Evolutionary conservation across 352 stramenopile species (phyloP).

Genomic region (Globisporangium lucens): DNA sequence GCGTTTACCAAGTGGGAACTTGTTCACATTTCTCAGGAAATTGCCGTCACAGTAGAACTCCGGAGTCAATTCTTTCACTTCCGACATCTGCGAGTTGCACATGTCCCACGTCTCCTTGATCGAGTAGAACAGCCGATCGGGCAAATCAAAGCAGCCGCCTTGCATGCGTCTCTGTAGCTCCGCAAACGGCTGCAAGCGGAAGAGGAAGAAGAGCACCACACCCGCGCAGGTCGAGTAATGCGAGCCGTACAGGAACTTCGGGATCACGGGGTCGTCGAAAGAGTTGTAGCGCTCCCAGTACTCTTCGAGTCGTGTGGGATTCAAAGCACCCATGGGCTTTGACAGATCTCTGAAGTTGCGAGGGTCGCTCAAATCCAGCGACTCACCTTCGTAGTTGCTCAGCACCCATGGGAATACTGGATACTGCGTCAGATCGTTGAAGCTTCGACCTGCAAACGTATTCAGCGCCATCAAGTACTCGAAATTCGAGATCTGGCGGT

Average conservation of each 20-base stretch:
- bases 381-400: constrained; percentile 68
- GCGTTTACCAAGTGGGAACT: constrained; percentile 93
- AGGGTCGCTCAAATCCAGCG: constrained; percentile 79
- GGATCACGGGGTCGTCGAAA: constrained; percentile 87
- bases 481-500: constrained; percentile 86
- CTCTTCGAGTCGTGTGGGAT: constrained; percentile 88
- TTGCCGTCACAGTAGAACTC: constrained; percentile 96
- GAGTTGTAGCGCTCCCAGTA: constrained; percentile 96
- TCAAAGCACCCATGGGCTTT: constrained; percentile 98
- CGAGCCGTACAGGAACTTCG: constrained; percentile 87
- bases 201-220: constrained; percentile 98
- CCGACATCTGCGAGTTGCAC: constrained; percentile 95
- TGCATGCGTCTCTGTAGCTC: constrained; percentile 96
- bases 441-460: constrained; percentile 84
- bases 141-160: constrained; percentile 96
- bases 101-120: constrained; percentile 96
- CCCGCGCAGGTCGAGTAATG: constrained; percentile 98
- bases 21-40: constrained; percentile 97
- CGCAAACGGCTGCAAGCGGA: constrained; percentile 98
- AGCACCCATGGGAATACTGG: constrained; percentile 93
- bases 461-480: constrained; percentile 97
- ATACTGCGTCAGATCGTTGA: constrained; percentile 96
- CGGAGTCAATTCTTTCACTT: constrained; percentile 99
- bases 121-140: constrained; percentile 97
- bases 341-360: constrained; percentile 95